Evolutionary conservation across 371 early-diverging fungal genomes (phyloP).

Genomic region (Phascolomyces articulosus): DNA sequence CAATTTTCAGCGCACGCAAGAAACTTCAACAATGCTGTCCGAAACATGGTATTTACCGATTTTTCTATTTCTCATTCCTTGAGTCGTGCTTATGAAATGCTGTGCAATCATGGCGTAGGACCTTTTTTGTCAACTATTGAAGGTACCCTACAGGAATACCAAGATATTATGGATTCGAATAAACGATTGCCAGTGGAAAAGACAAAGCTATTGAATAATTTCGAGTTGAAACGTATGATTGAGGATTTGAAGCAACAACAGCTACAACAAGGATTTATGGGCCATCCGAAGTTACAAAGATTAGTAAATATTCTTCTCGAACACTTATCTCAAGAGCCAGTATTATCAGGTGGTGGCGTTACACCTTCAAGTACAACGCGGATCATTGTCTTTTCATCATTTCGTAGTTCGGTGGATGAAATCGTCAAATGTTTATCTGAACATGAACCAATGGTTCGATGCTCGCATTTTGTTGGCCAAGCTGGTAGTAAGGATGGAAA

Average conservation of each 20-base stretch:
- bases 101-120: constrained; percentile 66
- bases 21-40: constrained; percentile 28
- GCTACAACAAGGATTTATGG: constrained; percentile 53
- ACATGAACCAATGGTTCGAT: constrained; percentile 72
- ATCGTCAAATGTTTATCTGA: constrained; percentile 65
- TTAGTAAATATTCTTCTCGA: constrained; percentile 64
- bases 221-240: constrained; percentile 18
- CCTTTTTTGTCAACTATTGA: constrained; percentile 58
- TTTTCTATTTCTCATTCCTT: constrained; percentile 47
- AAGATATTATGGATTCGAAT: constrained; percentile 17
- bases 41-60: constrained; percentile 34
- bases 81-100: constrained; percentile 53
- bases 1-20: constrained; percentile 31
- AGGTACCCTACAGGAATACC: constrained; percentile 15
- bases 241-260: constrained; percentile 19
- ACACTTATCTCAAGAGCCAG: constrained; percentile 57
- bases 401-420: constrained; percentile 87
- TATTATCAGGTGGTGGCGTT: too few relatives aligned
- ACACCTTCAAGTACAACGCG: constrained; percentile 46
- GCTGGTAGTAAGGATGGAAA: constrained; percentile 56
- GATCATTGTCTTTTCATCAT: constrained; percentile 90
- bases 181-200: constrained; percentile 26
- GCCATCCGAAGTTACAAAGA: constrained; percentile 85
- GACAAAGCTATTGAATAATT: constrained; percentile 16
- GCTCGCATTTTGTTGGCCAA: constrained; percentile 88